Evolutionary conservation across 2,329 filamentous ascomycete genomes (phyloP).

Genomic region (Colletotrichum sp.): DNA sequence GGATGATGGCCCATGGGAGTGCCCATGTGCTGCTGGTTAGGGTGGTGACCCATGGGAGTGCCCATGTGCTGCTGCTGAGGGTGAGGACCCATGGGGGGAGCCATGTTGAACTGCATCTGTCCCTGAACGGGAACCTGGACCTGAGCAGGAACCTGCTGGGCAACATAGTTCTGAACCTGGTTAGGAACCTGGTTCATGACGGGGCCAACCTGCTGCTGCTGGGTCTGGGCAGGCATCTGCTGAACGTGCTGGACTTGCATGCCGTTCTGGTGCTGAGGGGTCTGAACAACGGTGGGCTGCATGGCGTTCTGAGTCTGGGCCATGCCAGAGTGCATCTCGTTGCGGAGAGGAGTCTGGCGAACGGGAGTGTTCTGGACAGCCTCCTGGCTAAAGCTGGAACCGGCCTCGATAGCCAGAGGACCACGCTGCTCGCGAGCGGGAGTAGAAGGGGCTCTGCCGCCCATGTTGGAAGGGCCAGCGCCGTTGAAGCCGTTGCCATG

Average conservation of each 20-base stretch:
- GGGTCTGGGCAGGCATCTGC: not conserved
- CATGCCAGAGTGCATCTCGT: not conserved
- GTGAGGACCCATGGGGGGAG: not conserved
- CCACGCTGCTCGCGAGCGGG: conserved; percentile 3
- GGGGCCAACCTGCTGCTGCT: not conserved
- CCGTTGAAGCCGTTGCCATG: not conserved
- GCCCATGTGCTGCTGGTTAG: not conserved
- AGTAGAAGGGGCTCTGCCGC: conserved; percentile 2
- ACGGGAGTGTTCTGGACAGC: not conserved
- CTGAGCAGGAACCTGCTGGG: not conserved
- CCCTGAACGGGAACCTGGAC: not conserved
- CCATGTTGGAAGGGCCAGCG: not conserved
- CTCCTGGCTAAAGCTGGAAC: not conserved
- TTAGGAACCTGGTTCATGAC: not conserved
- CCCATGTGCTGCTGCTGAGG: not conserved
- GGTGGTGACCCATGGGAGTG: conserved; percentile 3
- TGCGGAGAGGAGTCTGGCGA: not conserved
- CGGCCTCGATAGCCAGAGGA: conserved; percentile 11
- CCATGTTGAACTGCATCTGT: conserved; percentile 13
- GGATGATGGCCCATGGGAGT: not conserved
- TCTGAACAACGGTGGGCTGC: not conserved
- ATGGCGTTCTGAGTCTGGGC: not conserved
- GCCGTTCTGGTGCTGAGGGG: not conserved
- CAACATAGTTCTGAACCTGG: not conserved
- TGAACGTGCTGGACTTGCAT: not conserved